A percentile compares a stretch with the other conserved stretches of the same genome.
Conservation (phyloP, 1,139 yeast species). For the Suhomyces wounanorum region DNA sequence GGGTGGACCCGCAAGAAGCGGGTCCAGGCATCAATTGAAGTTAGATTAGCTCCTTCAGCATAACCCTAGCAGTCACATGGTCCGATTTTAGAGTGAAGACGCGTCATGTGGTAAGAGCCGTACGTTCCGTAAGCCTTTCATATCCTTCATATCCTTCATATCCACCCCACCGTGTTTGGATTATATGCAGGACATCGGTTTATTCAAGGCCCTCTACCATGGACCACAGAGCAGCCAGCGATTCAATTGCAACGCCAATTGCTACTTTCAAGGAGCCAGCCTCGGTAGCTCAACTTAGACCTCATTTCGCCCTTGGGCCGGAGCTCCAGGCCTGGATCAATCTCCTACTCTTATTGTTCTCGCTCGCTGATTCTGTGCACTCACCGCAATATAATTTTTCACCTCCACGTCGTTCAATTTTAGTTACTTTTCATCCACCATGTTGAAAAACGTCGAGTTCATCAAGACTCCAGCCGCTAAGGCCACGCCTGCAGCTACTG, state of each 20-base stretch:
- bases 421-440: constrained; percentile 15
- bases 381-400: background rate
- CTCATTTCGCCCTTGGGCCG: background rate
- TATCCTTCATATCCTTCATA: too few species aligned
- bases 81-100: background rate
- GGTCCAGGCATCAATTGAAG: too few species aligned
- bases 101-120: background rate
- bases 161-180: background rate
- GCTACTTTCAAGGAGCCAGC: background rate
- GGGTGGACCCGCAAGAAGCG: too few species aligned
- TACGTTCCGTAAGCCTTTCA: background rate
- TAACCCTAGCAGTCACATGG: too few species aligned
- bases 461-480: constrained; percentile 61
- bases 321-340: background rate
- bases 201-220: background rate
- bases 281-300: background rate
- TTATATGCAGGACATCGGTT: background rate
- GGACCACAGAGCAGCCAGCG: background rate
- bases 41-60: too few species aligned
- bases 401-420: constrained; percentile 8
- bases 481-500: constrained; percentile 47
- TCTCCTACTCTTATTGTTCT: background rate
- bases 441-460: constrained; percentile 51
- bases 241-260: background rate
- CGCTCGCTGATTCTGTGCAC: background rate